Evolutionary conservation across 164 flowering plant genomes (phyloP).

Genomic region (Berberis thunbergii): DNA sequence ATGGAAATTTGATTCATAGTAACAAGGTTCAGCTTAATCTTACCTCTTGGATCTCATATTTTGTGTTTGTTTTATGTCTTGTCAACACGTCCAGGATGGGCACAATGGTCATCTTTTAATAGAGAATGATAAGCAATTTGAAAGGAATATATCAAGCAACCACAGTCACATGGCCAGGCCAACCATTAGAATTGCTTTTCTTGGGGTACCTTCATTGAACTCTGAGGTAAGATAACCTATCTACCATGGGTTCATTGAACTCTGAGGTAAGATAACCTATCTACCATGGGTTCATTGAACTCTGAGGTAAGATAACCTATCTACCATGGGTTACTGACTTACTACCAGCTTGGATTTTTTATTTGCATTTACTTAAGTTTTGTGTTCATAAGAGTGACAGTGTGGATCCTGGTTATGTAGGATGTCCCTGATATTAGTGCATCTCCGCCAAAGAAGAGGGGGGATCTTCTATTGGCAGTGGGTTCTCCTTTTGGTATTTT

Average conservation of each 20-base stretch:
- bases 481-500: constrained; percentile 96
- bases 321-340: no score
- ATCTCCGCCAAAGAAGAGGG: constrained; percentile 38
- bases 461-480: constrained; percentile 65
- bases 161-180: constrained; percentile 36
- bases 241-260: neutral
- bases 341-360: no score
- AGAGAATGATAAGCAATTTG: constrained; percentile 22
- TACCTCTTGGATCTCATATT: constrained; percentile 1
- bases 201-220: constrained; percentile 30
- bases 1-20: no score
- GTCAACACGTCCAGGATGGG: constrained; percentile 28
- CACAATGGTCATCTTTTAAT: constrained; percentile 13
- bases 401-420: constrained; percentile 32
- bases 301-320: constrained; percentile 2
- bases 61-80: neutral
- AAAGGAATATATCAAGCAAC: constrained; percentile 21
- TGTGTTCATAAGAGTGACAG: constrained; percentile 19
- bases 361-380: constrained; percentile 7
- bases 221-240: constrained; percentile 30
- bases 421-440: constrained; percentile 35
- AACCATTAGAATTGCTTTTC: constrained; percentile 61
- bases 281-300: neutral
- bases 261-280: neutral
- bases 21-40: neutral